phyloP scores from a whole-genome alignment of 2,329 filamentous ascomycete genomes.

The Microascus cirrosus region DNA sequence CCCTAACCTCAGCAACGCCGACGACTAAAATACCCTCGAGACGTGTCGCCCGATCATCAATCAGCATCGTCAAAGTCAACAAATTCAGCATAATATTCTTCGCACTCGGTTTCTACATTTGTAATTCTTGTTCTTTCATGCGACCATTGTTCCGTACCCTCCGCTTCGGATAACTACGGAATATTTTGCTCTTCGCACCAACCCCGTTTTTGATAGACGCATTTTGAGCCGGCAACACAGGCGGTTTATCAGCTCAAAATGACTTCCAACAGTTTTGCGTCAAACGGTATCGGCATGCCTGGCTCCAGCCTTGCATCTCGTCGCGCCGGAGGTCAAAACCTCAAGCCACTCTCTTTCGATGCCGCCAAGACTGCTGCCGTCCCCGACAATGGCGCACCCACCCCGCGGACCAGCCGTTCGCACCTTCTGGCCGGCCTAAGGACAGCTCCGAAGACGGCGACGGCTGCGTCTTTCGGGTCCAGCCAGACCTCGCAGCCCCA shows the following conservation, averaged over 20 bases:
- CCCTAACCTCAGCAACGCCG: neutral
- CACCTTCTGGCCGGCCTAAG: slow-evolving; percentile 88
- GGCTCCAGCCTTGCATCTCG: slow-evolving; percentile 71
- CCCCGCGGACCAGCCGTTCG: slow-evolving; percentile 86
- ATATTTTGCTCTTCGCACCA: neutral
- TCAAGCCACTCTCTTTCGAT: slow-evolving; percentile 82
- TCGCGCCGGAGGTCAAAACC: slow-evolving; percentile 65
- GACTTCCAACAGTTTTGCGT: slow-evolving; percentile 74
- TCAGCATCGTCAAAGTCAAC: slow-evolving; percentile 3
- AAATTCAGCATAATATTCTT: slow-evolving; percentile 4
- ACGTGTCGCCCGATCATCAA: slow-evolving; percentile 1
- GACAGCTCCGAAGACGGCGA: slow-evolving; percentile 80
- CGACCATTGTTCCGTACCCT: neutral
- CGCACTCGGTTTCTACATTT: neutral
- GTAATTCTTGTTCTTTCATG: neutral
- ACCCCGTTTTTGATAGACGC: slow-evolving; percentile 5
- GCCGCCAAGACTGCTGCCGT: slow-evolving; percentile 58
- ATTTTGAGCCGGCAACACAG: slow-evolving; percentile 69
- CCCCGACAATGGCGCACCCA: slow-evolving; percentile 58
- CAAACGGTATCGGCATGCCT: slow-evolving; percentile 65
- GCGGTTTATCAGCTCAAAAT: slow-evolving; percentile 77
- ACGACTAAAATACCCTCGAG: neutral
- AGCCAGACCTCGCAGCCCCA: slow-evolving; percentile 39
- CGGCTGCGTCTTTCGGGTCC: slow-evolving; percentile 55
- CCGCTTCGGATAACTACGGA: neutral